These are phyloP conservation scores for Corymbia maculata DNA, from an alignment of 345 rosid species.

Conservation along the genomic window DNA sequence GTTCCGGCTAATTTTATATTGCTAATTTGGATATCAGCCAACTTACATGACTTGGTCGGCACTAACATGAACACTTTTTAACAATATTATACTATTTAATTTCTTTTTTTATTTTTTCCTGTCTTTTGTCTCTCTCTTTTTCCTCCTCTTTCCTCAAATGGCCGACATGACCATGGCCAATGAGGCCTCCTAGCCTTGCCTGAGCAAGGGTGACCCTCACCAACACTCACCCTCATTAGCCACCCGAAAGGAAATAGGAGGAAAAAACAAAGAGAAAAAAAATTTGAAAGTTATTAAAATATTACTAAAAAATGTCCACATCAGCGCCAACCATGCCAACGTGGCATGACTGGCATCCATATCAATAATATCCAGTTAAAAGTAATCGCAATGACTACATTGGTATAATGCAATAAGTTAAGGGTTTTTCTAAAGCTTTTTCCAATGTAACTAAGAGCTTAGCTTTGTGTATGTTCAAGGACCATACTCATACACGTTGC, in stretches of 20 bases:
- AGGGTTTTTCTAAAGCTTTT: too few species aligned
- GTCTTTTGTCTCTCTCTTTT: neutral
- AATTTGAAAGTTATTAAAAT: too few species aligned
- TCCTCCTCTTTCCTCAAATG: too few species aligned
- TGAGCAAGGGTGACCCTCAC: fast-evolving
- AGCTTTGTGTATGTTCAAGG: neutral
- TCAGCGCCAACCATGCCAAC: fast-evolving
- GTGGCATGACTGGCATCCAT: too few species aligned
- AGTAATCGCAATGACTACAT: too few species aligned
- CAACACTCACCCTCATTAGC: fast-evolving
- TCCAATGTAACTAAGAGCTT: neutral
- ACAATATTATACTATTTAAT: too few species aligned
- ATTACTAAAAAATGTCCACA: too few species aligned
- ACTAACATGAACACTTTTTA: too few species aligned
- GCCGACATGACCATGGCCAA: neutral
- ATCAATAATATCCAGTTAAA: fast-evolving
- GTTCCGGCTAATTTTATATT: too few species aligned
- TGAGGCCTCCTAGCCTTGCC: neutral
- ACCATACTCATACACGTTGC: neutral
- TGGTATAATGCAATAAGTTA: neutral
- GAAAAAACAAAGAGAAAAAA: neutral
- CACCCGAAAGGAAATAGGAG: fast-evolving
- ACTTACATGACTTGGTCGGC: neutral
- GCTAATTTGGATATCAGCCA: fast-evolving
- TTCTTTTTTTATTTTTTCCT: too few species aligned